Percentiles rank a stretch among this genome's conserved stretches.
Conservation (phyloP, 2,329 filamentous ascomycete genomes). For the Pezicula neosporulosa region DNA sequence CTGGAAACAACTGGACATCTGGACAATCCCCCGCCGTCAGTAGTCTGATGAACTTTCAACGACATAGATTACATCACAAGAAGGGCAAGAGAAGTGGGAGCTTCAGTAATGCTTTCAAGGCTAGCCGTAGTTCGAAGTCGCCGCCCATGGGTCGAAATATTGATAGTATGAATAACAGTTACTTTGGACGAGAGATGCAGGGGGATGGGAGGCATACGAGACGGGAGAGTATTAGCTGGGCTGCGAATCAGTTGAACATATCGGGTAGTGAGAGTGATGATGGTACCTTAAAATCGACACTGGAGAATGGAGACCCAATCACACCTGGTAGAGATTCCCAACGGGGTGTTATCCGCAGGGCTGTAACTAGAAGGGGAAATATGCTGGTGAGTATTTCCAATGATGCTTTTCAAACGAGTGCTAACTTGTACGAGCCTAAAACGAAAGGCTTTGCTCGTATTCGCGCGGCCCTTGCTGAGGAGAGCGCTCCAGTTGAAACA, state of each 20-base stretch:
- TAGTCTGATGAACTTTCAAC: constrained; percentile 77
- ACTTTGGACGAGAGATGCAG: constrained; percentile 48
- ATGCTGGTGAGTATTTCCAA: constrained; percentile 61
- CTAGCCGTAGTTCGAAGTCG: constrained; percentile 69
- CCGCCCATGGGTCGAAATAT: constrained; percentile 55
- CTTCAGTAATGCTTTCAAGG: constrained; percentile 68
- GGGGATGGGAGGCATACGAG: constrained; percentile 53
- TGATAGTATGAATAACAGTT: constrained; percentile 34
- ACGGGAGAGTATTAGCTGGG: constrained; percentile 85
- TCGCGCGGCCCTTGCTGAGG: constrained; percentile 82
- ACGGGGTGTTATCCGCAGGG: constrained; percentile 74
- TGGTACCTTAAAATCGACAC: constrained; percentile 45
- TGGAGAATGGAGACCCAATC: constrained; percentile 33
- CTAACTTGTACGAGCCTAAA: constrained; percentile 66
- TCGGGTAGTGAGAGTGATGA: constrained; percentile 79
- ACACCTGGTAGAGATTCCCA: constrained; percentile 51
- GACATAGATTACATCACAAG: constrained; percentile 53
- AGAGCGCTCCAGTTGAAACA: constrained; percentile 80
- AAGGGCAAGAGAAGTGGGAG: constrained; percentile 65
- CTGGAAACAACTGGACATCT: constrained; percentile 56
- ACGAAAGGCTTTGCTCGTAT: constrained; percentile 95
- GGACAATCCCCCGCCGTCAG: constrained; percentile 68
- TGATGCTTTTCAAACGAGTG: neutral
- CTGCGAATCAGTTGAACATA: constrained; percentile 84
- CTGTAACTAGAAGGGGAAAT: constrained; percentile 84